Evolutionary conservation across 139 green algal species (phyloP), one percentile per base, ranked within the genome.

Genomic region (Closterium sp.): DNA sequence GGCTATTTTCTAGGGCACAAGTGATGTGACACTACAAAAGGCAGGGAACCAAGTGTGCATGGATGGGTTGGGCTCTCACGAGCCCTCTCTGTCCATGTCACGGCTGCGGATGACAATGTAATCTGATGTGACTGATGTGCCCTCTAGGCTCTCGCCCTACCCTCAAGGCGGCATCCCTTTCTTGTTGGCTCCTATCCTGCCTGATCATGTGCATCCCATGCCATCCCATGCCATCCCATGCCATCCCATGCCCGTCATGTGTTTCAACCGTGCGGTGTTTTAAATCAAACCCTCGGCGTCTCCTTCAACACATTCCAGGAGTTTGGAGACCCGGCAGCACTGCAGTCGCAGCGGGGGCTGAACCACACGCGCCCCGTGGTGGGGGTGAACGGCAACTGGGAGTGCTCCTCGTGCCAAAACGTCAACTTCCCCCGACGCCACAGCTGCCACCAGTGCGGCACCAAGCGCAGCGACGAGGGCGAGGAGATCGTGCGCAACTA

Each of bases 401-500:
- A 33, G 6, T 91, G 89, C 34, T 86, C 90, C 30, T 86, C 90
- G 32, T 91, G 89, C 89, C 90, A 91, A 34, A 91, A 91, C 34
- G 89, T 91, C 84, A 91, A 91, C 35, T 91, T 91, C 34, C 89
- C 89, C 5, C 66, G 89, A 16, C 55, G 55, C 55, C 55, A 76
- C 55, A 76, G 55, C 55, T 76, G 55, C 55, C 55, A 76, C 55
- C 55, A 76, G 55, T 76, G 55, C 12, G 55, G 55, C 55, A 28
- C 55, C 55, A 76, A 76, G 55, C 9, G 55, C 1, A 28, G 55
- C 25, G 55, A 76, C 2, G 55, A 76, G 55, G 55, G 55, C 7
- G 55, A 76, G 55, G 55, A 76, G 55, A 76, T 76, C 4, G 55
- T 76, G 55, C 55, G 55, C 16, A 76, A 76, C 16, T 76, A 76